Percentiles rank a stretch among this genome's conserved stretches.
Conservation (phyloP, 2,329 filamentous ascomycete genomes). For the Davidsoniella eucalypti region DNA sequence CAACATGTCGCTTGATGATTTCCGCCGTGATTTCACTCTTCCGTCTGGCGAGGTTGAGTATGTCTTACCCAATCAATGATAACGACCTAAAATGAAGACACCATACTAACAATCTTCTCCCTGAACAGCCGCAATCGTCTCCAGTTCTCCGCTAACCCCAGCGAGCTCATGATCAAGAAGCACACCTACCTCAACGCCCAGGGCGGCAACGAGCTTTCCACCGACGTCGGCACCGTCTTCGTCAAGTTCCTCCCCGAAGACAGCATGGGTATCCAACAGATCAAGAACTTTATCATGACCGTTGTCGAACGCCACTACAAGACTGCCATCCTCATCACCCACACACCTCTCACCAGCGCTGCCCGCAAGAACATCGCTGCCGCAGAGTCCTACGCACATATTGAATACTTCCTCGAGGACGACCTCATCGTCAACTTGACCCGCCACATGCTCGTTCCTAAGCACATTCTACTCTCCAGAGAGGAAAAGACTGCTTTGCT, state of each 20-base stretch:
- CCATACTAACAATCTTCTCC: too few relatives aligned
- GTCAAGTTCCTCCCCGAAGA: constrained; percentile 77
- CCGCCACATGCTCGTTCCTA: constrained; percentile 88
- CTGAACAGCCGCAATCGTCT: constrained; percentile 57
- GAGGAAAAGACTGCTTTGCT: constrained; percentile 81
- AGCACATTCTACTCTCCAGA: constrained; percentile 74
- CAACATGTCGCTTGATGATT: constrained; percentile 69
- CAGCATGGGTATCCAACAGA: constrained; percentile 76
- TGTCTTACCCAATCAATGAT: constrained; percentile 17
- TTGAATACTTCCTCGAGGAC: constrained; percentile 92
- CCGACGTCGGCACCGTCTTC: constrained; percentile 62
- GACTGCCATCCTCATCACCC: constrained; percentile 80
- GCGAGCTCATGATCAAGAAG: constrained; percentile 67
- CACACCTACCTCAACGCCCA: constrained; percentile 46
- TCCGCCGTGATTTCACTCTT: constrained; percentile 55
- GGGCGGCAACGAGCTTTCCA: constrained; percentile 51
- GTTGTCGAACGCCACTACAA: constrained; percentile 67
- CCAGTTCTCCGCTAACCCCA: constrained; percentile 75
- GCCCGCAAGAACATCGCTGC: constrained; percentile 75
- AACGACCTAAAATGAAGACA: background rate
- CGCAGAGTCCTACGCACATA: constrained; percentile 57
- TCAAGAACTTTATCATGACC: constrained; percentile 75
- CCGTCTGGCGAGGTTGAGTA: constrained; percentile 63
- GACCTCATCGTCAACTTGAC: constrained; percentile 97
- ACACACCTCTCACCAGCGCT: constrained; percentile 65